These are phyloP conservation scores for Sphagnum tenellum DNA, from an alignment of 225 moss, liverwort and hornwort species.

Conservation along the genomic window DNA sequence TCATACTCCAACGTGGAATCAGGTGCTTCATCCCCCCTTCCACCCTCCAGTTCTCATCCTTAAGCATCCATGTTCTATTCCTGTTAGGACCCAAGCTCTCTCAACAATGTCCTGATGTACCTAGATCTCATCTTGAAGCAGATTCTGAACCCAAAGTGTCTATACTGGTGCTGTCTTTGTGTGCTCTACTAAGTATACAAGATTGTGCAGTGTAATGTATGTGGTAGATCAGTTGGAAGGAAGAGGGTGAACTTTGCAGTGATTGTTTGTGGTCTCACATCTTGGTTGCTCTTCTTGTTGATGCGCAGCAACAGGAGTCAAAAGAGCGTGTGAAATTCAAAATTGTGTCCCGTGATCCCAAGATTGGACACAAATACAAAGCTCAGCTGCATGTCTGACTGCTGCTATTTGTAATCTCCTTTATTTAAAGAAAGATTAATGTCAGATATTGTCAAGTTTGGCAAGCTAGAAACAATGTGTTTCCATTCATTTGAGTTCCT, in stretches of 20 bases:
- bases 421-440: too few relatives aligned
- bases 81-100: too few relatives aligned
- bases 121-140: background rate
- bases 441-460: too few relatives aligned
- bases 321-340: slow-evolving; percentile 26
- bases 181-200: background rate
- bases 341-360: slow-evolving; percentile 27
- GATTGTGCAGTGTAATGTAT: background rate
- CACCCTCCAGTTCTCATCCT: too few relatives aligned
- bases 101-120: background rate
- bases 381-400: too few relatives aligned
- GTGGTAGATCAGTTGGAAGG: background rate
- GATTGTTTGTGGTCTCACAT: background rate
- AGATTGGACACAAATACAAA: too few relatives aligned
- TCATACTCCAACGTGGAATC: slow-evolving; percentile 36
- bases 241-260: background rate
- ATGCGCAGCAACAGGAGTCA: slow-evolving; percentile 23
- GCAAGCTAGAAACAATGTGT: too few relatives aligned
- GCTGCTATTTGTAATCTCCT: too few relatives aligned
- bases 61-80: too few relatives aligned
- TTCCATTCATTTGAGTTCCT: too few relatives aligned
- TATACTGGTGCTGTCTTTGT: background rate
- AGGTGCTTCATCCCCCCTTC: slow-evolving; percentile 9
- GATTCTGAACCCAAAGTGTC: background rate
- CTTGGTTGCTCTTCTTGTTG: background rate